These are phyloP conservation scores for Aspergillus indologenus DNA, from an alignment of 495 filamentous ascomycete species.

Conservation along the genomic window DNA sequence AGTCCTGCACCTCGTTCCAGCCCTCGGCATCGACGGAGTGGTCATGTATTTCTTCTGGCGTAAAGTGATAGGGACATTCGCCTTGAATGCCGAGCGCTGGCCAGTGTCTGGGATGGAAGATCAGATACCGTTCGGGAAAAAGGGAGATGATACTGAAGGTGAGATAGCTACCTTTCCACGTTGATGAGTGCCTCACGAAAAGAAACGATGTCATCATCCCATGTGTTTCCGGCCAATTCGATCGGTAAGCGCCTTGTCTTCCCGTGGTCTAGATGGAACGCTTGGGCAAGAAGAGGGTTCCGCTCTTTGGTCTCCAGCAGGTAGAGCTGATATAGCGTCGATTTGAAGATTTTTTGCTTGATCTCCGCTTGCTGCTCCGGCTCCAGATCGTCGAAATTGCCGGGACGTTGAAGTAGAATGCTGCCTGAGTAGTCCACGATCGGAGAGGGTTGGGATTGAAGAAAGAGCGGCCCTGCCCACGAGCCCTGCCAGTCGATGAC, in stretches of 20 bases:
- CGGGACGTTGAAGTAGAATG: slow-evolving; percentile 24
- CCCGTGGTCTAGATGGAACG: slow-evolving; percentile 28
- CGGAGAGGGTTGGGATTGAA: slow-evolving; percentile 26
- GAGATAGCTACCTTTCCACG: slow-evolving; percentile 25
- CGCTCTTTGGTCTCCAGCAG: slow-evolving; percentile 21
- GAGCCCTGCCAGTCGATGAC: slow-evolving; percentile 39
- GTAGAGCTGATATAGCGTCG: slow-evolving; percentile 28
- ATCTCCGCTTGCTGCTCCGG: slow-evolving; percentile 24
- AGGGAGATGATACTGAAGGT: no score
- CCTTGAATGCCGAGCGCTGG: slow-evolving; percentile 22
- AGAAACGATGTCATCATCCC: slow-evolving; percentile 35
- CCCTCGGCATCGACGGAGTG: slow-evolving; percentile 30
- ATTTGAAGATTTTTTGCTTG: slow-evolving; percentile 27
- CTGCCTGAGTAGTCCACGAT: slow-evolving; percentile 31
- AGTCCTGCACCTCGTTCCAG: slow-evolving; percentile 37
- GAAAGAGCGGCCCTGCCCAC: slow-evolving; percentile 32
- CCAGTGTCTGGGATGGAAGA: slow-evolving; percentile 22
- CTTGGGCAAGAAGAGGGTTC: slow-evolving; percentile 20
- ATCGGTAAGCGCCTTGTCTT: slow-evolving; percentile 28
- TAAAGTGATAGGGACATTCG: slow-evolving; percentile 33
- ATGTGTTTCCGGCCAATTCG: slow-evolving; percentile 28
- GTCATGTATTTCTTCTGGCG: slow-evolving; percentile 23
- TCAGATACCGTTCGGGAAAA: no score
- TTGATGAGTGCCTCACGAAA: slow-evolving; percentile 32
- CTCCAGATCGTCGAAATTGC: slow-evolving; percentile 26